Conservation (phyloP, 352 stramenopile species). For the Pythium aristosporum region DNA sequence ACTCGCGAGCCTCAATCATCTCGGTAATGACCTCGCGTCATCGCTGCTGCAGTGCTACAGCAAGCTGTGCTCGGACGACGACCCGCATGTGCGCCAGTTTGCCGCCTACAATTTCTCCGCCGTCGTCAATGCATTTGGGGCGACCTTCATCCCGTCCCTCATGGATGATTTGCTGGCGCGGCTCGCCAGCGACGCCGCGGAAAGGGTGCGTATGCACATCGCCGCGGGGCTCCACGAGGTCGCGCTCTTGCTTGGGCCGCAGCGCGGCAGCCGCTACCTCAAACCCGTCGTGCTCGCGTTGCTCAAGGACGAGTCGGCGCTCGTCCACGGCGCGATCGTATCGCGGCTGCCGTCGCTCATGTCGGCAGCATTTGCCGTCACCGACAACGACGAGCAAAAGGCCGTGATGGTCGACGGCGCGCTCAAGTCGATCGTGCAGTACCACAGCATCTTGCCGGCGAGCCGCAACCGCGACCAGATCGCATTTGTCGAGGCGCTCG, state of each 20-base stretch:
- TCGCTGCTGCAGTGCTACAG: conserved; percentile 63
- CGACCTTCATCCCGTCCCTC: conserved; percentile 49
- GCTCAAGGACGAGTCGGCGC: conserved; percentile 61
- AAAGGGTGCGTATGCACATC: conserved; percentile 50
- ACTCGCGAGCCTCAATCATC: conserved; percentile 52
- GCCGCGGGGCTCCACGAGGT: conserved; percentile 77
- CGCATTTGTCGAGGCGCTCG: conserved; percentile 59
- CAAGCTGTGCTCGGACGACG: conserved; percentile 56
- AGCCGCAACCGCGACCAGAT: conserved; percentile 74
- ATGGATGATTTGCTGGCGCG: conserved; percentile 75
- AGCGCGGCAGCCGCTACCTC: conserved; percentile 62
- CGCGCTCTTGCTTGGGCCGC: conserved; percentile 55
- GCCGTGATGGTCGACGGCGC: conserved; percentile 45
- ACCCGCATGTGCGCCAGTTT: conserved; percentile 55
- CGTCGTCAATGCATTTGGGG: conserved; percentile 68
- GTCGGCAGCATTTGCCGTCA: conserved; percentile 41
- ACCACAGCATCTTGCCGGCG: conserved; percentile 61
- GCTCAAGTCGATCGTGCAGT: conserved; percentile 71
- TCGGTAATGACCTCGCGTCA: conserved; percentile 48
- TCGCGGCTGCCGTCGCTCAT: conserved; percentile 54
- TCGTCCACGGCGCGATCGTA: conserved; percentile 66
- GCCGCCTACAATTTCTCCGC: conserved; percentile 83
- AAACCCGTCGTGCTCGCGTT: conserved; percentile 51
- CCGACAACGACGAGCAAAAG: conserved; percentile 68
- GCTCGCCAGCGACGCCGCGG: conserved; percentile 27